Evolutionary conservation across 2,329 filamentous ascomycete species (phyloP).

Genomic region (Bimuria novae-zelandiae): DNA sequence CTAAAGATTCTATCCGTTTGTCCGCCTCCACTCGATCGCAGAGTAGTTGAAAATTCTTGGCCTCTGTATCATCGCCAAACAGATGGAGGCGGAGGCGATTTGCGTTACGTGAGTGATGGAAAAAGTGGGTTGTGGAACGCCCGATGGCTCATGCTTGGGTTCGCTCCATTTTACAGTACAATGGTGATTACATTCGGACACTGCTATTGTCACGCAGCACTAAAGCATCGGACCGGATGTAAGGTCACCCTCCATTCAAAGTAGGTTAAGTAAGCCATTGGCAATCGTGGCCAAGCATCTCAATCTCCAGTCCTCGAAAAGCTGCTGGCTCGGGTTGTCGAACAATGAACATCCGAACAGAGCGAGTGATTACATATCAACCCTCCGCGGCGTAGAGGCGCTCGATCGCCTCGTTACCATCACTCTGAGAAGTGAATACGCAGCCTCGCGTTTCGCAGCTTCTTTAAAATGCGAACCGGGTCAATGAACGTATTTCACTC

Average conservation of each 20-base stretch:
- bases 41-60: not conserved
- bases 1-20: too few relatives aligned
- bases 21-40: not conserved
- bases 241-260: not conserved
- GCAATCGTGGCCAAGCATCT: too few relatives aligned
- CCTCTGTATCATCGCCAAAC: not conserved
- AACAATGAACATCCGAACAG: not conserved
- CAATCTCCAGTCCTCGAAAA: too few relatives aligned
- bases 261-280: not conserved
- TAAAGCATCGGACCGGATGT: slow-evolving; percentile 1
- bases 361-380: not conserved
- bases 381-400: not conserved
- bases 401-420: not conserved
- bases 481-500: not conserved
- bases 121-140: not conserved
- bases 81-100: too few relatives aligned
- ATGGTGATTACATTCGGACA: not conserved
- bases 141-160: not conserved
- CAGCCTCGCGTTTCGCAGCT: slow-evolving; percentile 1
- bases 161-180: not conserved
- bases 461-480: not conserved
- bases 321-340: too few relatives aligned
- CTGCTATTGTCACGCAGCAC: not conserved
- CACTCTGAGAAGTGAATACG: not conserved
- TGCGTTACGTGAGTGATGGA: not conserved